These are phyloP conservation scores for Diaporthe nobilis DNA, from an alignment of 2,329 filamentous ascomycete species.

Conservation along the genomic window DNA sequence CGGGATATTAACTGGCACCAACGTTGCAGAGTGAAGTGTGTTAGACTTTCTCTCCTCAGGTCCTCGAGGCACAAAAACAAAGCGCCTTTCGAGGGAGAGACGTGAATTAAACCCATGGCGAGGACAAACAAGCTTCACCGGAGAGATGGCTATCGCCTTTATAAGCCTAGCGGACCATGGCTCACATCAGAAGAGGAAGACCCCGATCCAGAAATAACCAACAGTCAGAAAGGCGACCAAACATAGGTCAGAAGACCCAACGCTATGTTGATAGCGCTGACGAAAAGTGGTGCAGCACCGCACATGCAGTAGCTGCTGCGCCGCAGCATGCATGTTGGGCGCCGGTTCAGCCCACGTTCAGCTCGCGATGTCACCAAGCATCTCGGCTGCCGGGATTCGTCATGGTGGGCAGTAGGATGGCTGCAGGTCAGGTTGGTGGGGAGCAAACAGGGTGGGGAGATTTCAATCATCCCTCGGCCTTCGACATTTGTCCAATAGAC, in stretches of 20 bases:
- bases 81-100: neutral
- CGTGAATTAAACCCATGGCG: neutral
- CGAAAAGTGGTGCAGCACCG: neutral
- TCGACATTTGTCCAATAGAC: slow-evolving; percentile 11
- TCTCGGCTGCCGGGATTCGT: slow-evolving; percentile 4
- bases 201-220: slow-evolving; percentile 34
- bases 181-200: neutral
- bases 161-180: slow-evolving; percentile 19
- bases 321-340: neutral
- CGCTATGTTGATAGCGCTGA: slow-evolving; percentile 37
- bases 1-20: neutral
- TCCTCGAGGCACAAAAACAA: neutral
- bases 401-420: slow-evolving; percentile 3
- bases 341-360: neutral
- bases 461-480: neutral
- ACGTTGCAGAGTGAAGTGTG: neutral
- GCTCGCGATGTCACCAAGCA: slow-evolving; percentile 13
- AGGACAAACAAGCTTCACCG: neutral
- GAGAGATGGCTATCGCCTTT: slow-evolving; percentile 5
- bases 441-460: neutral
- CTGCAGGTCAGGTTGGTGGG: slow-evolving; percentile 1
- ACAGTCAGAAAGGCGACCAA: slow-evolving; percentile 21
- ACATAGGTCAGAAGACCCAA: neutral
- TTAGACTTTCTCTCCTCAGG: neutral
- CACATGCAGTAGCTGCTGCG: neutral